These are phyloP conservation scores for Coemansia sp. DNA, from an alignment of 371 early-diverging fungal species.

Conservation along the genomic window DNA sequence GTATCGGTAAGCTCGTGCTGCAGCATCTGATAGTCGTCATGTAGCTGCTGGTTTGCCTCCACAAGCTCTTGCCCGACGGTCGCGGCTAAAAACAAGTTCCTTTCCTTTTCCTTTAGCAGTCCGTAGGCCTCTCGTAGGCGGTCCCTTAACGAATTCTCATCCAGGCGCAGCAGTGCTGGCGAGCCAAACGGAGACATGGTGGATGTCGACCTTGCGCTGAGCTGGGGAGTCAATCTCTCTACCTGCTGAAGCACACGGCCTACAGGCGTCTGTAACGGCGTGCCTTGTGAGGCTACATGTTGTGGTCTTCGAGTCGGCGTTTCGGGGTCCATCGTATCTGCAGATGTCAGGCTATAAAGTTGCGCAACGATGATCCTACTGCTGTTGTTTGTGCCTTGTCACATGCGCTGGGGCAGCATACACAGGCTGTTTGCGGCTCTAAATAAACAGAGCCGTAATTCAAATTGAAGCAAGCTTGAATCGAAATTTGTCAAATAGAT, in stretches of 20 bases:
- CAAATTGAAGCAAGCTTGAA: background rate
- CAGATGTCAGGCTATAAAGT: background rate
- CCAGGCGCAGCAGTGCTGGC: conserved; percentile 40
- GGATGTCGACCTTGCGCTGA: background rate
- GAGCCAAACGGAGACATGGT: conserved; percentile 27
- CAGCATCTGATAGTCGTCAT: conserved; percentile 22
- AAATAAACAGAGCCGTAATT: conserved; percentile 1
- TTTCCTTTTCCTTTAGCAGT: conserved; percentile 44
- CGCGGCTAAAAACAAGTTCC: conserved; percentile 39
- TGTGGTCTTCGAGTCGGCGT: conserved; percentile 20
- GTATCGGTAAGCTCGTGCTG: conserved; percentile 23
- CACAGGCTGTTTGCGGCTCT: too few relatives aligned
- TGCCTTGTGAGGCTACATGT: background rate
- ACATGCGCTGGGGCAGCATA: background rate
- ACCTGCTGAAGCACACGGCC: conserved; percentile 13
- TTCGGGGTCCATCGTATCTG: conserved; percentile 16
- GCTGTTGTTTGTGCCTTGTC: background rate
- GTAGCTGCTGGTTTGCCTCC: conserved; percentile 47
- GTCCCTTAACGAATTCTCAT: conserved; percentile 27
- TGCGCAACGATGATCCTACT: background rate
- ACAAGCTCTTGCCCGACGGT: conserved; percentile 48
- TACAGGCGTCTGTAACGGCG: conserved; percentile 11
- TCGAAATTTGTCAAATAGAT: background rate
- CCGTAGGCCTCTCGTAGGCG: conserved; percentile 44
- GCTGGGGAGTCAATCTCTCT: conserved; percentile 24